phyloP scores from a whole-genome alignment of 148 eudicot genomes.

The Diospyros lotus region DNA sequence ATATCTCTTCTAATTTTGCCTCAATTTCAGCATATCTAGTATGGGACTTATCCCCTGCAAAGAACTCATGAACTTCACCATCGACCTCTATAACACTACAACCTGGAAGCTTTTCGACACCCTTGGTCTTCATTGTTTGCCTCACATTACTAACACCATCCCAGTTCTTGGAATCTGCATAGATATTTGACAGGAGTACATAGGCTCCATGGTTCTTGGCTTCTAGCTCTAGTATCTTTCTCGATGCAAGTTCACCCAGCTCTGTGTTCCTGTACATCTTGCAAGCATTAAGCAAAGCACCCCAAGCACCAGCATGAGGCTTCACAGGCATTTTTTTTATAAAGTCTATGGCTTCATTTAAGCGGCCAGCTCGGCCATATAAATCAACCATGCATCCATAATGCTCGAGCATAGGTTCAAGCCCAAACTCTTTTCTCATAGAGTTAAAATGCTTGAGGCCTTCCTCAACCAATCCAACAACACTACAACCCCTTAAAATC shows the following conservation, averaged over 20 bases:
- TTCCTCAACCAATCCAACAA: constrained; percentile 3
- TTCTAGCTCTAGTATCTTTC: too few relatives aligned
- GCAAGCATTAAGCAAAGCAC: constrained; percentile 10
- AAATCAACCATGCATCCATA: constrained; percentile 7
- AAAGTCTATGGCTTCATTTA: constrained; percentile 6
- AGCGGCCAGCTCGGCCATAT: constrained; percentile 1
- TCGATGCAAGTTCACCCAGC: constrained; percentile 1
- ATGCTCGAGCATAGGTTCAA: constrained; percentile 6
- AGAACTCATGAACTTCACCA: too few relatives aligned
- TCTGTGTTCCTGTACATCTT: constrained; percentile 2
- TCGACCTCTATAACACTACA: constrained; percentile 2
- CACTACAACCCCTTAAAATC: constrained; percentile 8
- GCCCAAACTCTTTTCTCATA: background rate
- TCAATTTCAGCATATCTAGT: background rate
- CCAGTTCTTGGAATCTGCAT: constrained; percentile 9
- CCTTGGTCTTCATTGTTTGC: constrained; percentile 5
- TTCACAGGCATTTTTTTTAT: constrained; percentile 3
- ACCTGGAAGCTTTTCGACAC: background rate
- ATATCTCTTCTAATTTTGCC: constrained; percentile 8
- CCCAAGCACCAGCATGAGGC: background rate
- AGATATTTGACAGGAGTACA: background rate
- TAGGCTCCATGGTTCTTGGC: too few relatives aligned
- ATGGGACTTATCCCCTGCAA: too few relatives aligned
- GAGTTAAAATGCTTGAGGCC: constrained; percentile 1
- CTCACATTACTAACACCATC: background rate